phyloP scores from a whole-genome alignment of 1,284 basidiomycete genomes.

The Pseudozyma sp. region DNA sequence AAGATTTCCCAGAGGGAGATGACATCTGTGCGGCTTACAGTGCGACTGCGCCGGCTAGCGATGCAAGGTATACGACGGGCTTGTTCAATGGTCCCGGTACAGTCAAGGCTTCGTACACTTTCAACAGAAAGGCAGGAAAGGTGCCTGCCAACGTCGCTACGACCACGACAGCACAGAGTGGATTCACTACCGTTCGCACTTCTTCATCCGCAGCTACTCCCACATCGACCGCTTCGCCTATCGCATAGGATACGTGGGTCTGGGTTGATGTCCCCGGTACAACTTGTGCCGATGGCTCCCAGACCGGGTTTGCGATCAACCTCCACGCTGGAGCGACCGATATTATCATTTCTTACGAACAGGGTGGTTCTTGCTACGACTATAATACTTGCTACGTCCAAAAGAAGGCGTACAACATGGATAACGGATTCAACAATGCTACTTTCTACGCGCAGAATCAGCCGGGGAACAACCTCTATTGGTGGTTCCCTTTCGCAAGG shows the following conservation, averaged over 20 bases:
- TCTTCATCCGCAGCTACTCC: not conserved
- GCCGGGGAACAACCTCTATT: constrained; percentile 5
- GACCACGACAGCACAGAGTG: not conserved
- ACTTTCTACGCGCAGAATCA: constrained; percentile 20
- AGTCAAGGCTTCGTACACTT: constrained; percentile 27
- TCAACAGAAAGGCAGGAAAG: constrained; percentile 24
- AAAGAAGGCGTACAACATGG: constrained; percentile 29
- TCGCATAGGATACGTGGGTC: constrained; percentile 15
- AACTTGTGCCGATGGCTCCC: constrained; percentile 23
- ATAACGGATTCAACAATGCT: constrained; percentile 10
- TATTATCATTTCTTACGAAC: constrained; percentile 23
- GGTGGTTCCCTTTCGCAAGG: constrained; percentile 33
- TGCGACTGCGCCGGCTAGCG: not conserved
- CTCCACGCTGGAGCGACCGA: constrained; percentile 23
- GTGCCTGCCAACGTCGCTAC: constrained; percentile 5
- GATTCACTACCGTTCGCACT: not conserved
- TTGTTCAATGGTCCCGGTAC: constrained; percentile 19
- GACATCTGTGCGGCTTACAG: constrained; percentile 30
- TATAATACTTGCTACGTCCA: constrained; percentile 28
- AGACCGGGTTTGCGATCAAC: constrained; percentile 34
- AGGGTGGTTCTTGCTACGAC: constrained; percentile 40
- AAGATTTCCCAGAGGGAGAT: constrained; percentile 26
- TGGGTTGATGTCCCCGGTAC: constrained; percentile 37
- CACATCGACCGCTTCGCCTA: not conserved
- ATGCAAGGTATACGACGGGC: constrained; percentile 21